phyloP scores from a whole-genome alignment of 345 rosid genomes.

The Rhodamnia rubescens region DNA sequence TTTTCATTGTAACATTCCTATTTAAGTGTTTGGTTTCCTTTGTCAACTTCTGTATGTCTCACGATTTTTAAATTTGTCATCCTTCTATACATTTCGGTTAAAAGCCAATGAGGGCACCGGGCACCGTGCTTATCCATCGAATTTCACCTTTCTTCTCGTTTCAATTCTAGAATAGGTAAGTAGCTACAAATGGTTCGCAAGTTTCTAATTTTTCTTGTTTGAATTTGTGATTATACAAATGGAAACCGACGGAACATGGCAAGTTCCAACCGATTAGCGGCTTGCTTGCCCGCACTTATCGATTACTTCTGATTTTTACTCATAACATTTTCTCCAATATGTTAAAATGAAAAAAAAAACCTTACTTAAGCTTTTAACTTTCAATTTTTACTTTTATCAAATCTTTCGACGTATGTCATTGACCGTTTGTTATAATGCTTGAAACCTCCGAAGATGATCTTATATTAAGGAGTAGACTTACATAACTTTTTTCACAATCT shows the following conservation, averaged over 20 bases:
- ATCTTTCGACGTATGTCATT: not conserved
- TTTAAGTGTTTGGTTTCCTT: not conserved
- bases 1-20: not conserved
- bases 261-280: not conserved
- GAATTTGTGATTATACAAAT: not conserved
- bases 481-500: not conserved
- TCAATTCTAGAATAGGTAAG: not conserved
- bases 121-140: not conserved
- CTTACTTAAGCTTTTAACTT: not conserved
- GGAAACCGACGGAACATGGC: not conserved
- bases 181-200: not conserved
- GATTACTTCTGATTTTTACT: not conserved
- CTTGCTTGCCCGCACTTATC: not conserved
- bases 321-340: not conserved
- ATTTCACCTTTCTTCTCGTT: not conserved
- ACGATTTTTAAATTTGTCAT: not conserved
- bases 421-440: not conserved
- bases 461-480: not conserved
- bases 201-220: not conserved
- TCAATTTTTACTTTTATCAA: not conserved
- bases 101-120: not conserved
- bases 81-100: not conserved
- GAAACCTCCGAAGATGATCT: not conserved
- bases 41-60: not conserved
- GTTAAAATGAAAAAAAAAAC: not conserved